Evolutionary conservation across 768 basidiomycete species (phyloP), one percentile per base, ranked within the genome.

Genomic region (Termitomyces sp.): DNA sequence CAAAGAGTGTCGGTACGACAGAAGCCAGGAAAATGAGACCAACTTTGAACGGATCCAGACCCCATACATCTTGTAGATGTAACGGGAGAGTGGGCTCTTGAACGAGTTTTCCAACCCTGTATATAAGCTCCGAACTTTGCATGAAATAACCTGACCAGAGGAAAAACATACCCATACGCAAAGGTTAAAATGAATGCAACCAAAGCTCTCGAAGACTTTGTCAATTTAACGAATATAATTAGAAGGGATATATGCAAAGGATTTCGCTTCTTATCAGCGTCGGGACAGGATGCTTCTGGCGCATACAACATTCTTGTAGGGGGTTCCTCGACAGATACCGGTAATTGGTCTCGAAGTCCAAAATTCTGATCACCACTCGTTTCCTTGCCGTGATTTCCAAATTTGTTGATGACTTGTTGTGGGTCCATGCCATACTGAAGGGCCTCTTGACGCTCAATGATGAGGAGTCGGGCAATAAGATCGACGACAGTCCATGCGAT

Each of bases 11-110:
- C 0, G 87, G 88, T 5, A 86, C 68, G 30, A 86, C 79, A 7
- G 79, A 77, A 9, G 82, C 86, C 54, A 89, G 70, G 65, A 84
- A 86, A 15, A 87, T 77, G n/a, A 89, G 62, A 5, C 89, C 89
- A 8, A 87, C 82, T 66, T 70, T 66, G 17, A 64, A 65, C 0
- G 84, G 74, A 54, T 74, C 58, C 41, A 80, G 74, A 5, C 67
- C 67, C 78, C 83, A 85, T 8, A 76, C 58, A 14, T 63, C 63
- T 59, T 81, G 77, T 33, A 85, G 63, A 58, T 81, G 81, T 28
- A 84, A 66, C 0, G 85, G 82, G 37, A 86, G 68, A 5, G 83
- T 72, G 12, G 85, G 81, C 50, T 86, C 37, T 38, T 38, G 37
- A 38, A 38, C 17, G 37, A 38, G 37, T 6, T 38, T 38, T 38